These are phyloP conservation scores for Aspergillus brunneoviolaceus DNA, from an alignment of 2,329 filamentous ascomycete species.

Conservation along the genomic window DNA sequence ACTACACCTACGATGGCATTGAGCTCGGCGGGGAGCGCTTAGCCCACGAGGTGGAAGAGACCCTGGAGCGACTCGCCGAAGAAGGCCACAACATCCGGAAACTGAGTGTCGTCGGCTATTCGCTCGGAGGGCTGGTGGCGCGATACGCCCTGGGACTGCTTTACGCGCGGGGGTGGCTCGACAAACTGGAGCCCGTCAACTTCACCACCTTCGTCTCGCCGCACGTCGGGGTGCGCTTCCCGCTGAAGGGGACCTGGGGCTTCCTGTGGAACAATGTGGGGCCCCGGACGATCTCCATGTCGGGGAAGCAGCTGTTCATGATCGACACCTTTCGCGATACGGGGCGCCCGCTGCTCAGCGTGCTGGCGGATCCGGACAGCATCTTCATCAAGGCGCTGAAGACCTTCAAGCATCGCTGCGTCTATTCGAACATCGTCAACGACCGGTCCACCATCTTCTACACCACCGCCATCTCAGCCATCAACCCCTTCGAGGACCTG, in stretches of 20 bases:
- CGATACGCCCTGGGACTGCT: conserved; percentile 84
- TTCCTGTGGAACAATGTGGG: conserved; percentile 81
- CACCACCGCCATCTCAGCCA: conserved; percentile 74
- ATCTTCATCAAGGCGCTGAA: conserved; percentile 81
- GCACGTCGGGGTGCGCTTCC: conserved; percentile 73
- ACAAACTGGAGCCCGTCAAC: conserved; percentile 80
- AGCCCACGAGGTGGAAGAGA: conserved; percentile 62
- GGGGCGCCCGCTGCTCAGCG: conserved; percentile 72
- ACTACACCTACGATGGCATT: conserved; percentile 65
- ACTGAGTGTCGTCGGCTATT: conserved; percentile 86
- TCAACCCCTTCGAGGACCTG: conserved; percentile 72
- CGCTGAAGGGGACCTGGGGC: conserved; percentile 64
- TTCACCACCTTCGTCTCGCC: conserved; percentile 91
- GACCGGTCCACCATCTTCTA: conserved; percentile 81
- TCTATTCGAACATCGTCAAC: conserved; percentile 87
- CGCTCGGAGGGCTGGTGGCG: conserved; percentile 80
- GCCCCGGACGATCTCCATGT: conserved; percentile 75
- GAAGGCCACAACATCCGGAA: conserved; percentile 72
- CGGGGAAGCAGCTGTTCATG: conserved; percentile 81
- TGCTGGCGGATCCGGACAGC: conserved; percentile 78
- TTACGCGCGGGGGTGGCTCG: conserved; percentile 75
- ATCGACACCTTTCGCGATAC: conserved; percentile 84
- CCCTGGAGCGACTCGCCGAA: conserved; percentile 53
- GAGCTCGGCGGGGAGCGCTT: conserved; percentile 68
- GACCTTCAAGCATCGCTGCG: conserved; percentile 70